Evolutionary conservation across 805 yeast species (phyloP).

Genomic region (Nakazawaea laoshanensis): DNA sequence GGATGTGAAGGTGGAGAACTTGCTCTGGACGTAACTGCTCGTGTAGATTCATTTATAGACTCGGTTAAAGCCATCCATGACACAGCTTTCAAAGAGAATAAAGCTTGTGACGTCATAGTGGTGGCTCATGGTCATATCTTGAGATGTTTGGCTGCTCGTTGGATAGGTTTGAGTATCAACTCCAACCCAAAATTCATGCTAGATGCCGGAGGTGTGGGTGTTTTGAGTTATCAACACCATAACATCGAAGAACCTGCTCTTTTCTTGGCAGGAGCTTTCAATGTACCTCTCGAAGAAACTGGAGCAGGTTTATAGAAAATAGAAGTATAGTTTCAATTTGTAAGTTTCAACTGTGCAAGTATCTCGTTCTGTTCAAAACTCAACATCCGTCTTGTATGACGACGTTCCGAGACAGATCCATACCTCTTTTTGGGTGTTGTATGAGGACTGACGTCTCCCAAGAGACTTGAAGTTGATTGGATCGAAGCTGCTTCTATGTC

Average conservation of each 20-base stretch:
- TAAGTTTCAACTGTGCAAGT: slow-evolving; percentile 34
- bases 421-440: slow-evolving; percentile 7
- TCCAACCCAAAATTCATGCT: slow-evolving; percentile 73
- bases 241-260: slow-evolving; percentile 82
- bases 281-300: slow-evolving; percentile 59
- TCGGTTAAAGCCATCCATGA: slow-evolving; percentile 56
- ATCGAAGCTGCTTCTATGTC: slow-evolving; percentile 9
- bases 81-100: slow-evolving; percentile 38
- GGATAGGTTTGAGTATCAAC: slow-evolving; percentile 58
- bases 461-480: slow-evolving; percentile 5
- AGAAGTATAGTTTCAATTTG: slow-evolving; percentile 2
- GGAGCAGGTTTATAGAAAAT: slow-evolving; percentile 19
- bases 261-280: slow-evolving; percentile 75
- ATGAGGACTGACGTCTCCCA: background rate
- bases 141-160: slow-evolving; percentile 82
- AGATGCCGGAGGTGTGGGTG: slow-evolving; percentile 96
- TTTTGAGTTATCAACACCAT: slow-evolving; percentile 81
- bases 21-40: slow-evolving; percentile 51
- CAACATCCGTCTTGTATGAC: slow-evolving; percentile 24
- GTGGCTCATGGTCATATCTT: slow-evolving; percentile 93
- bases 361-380: slow-evolving; percentile 48
- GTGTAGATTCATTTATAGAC: slow-evolving; percentile 65
- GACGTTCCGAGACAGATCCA: slow-evolving; percentile 7
- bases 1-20: slow-evolving; percentile 92
- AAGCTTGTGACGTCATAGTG: slow-evolving; percentile 65